Percentiles rank a stretch among this genome's conserved stretches.
Conservation (phyloP, 306 rosid species). For the Cucurbita pepo region DNA sequence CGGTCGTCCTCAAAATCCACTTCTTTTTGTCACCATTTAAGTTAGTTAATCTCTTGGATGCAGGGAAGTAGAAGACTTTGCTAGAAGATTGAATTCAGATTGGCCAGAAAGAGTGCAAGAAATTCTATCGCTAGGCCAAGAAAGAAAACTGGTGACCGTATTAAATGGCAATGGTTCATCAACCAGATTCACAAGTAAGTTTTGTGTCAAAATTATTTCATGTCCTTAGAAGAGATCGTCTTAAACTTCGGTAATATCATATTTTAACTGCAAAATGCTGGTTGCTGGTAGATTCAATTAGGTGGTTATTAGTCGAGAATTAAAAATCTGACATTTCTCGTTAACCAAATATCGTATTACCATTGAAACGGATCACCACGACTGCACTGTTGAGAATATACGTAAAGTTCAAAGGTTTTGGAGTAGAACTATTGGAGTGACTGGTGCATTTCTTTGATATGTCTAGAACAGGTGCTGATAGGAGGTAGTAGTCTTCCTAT, state of each 20-base stretch:
- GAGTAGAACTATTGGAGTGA: background rate
- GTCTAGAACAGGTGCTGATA: constrained; percentile 45
- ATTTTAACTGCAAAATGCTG: background rate
- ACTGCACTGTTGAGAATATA: background rate
- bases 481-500: constrained; percentile 29
- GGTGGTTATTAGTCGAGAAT: background rate
- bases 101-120: constrained; percentile 93
- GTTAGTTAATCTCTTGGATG: constrained; percentile 1
- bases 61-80: constrained; percentile 92
- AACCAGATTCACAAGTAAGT: constrained; percentile 37
- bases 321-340: background rate
- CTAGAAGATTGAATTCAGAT: constrained; percentile 70
- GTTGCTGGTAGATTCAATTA: background rate
- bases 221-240: background rate
- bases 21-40: background rate
- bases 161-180: constrained; percentile 48
- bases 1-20: background rate
- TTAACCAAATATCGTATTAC: background rate
- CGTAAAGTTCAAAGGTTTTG: background rate
- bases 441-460: background rate
- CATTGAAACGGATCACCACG: background rate
- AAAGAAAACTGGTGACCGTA: constrained; percentile 47
- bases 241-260: background rate
- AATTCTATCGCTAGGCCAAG: constrained; percentile 63
- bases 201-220: background rate